These are phyloP conservation scores for Pestalotiopsis fici DNA, from an alignment of 2,329 filamentous ascomycete species.

Conservation along the genomic window DNA sequence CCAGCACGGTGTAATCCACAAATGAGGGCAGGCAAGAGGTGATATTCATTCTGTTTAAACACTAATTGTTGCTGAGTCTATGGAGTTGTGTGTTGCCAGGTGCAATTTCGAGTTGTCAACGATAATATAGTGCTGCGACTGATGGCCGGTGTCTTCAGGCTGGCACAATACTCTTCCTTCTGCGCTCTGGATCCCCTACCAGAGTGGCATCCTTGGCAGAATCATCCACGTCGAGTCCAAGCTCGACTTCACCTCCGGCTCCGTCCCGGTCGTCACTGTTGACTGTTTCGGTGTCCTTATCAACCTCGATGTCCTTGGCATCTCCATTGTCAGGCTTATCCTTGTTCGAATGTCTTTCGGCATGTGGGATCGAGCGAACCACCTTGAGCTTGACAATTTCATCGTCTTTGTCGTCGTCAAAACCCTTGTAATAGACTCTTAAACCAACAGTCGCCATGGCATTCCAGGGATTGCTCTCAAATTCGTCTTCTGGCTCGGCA, in stretches of 20 bases:
- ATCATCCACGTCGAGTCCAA: slow-evolving; percentile 38
- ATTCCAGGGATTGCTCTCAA: slow-evolving; percentile 61
- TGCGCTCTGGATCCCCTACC: slow-evolving; percentile 25
- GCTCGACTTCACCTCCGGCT: slow-evolving; percentile 21
- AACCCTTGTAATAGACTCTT: slow-evolving; percentile 57
- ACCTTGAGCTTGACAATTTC: slow-evolving; percentile 40
- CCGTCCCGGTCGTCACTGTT: slow-evolving; percentile 23
- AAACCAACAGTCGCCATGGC: slow-evolving; percentile 63
- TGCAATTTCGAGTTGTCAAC: background rate
- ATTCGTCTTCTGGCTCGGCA: slow-evolving; percentile 54
- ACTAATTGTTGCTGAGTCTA: background rate
- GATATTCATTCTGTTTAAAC: background rate
- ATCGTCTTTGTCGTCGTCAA: slow-evolving; percentile 29
- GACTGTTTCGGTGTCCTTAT: slow-evolving; percentile 21
- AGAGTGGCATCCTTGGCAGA: slow-evolving; percentile 32
- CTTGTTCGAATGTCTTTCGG: slow-evolving; percentile 24
- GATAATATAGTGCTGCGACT: background rate
- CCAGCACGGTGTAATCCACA: too few relatives aligned
- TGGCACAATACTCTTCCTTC: slow-evolving; percentile 30
- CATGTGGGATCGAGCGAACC: slow-evolving; percentile 37
- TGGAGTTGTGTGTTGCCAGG: background rate
- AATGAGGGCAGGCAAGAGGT: background rate
- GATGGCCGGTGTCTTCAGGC: background rate
- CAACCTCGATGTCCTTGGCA: slow-evolving; percentile 20
- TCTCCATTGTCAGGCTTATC: slow-evolving; percentile 16